Evolutionary conservation across 192 early-diverging fungal species (phyloP), one percentile per base, ranked within the genome.

Genomic region (Coemansia interrupta): DNA sequence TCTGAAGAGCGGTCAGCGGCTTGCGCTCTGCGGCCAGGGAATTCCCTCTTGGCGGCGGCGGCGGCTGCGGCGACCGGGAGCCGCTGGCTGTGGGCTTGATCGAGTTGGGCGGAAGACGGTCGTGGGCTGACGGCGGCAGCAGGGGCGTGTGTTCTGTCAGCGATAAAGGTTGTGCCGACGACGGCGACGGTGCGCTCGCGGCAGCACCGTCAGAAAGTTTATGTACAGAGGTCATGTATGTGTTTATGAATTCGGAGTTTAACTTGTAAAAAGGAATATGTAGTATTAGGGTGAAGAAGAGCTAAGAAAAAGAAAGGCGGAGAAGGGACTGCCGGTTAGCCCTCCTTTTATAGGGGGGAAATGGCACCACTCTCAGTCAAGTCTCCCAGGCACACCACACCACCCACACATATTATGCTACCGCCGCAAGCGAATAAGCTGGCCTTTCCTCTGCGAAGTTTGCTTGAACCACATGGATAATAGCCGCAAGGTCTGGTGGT

Each of bases 1-100:
- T 54, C 58, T 78, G 65, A 54, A 56, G 54, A 19, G 62, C 9
- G 19, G 65, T 64, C 24, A 78, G 65, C 54, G 54, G 59, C 56
- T 59, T 64, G 19, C 56, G 53, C 57, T 68, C 67, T 17, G 46
- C 9, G 32, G 40, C 45, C 49, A 32, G 10, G n/a, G 24, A 5
- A 36, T 7, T 36, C 2, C 32, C 32, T 10, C 32, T 36, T 36
- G 9, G 10, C 5, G 6, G 32, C 18, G 4, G 26, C 36, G 0
- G 10, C 5, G 6, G 32, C 18, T 1, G 26, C 36, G 0, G 51
- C 17, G 24, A 28, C 51, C 15, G 50, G 49, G 51, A 23, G 32
- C 28, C 26, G 43, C 60, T 40, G 58, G 38, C 22, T 28, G 30
- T 5, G 40, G 22, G n/a, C 32, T 36, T 36, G 32, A 36, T 36